Evolutionary conservation across 371 early-diverging fungal genomes (phyloP), one percentile per base, ranked within the genome.

Genomic region (Actinomucor elegans): DNA sequence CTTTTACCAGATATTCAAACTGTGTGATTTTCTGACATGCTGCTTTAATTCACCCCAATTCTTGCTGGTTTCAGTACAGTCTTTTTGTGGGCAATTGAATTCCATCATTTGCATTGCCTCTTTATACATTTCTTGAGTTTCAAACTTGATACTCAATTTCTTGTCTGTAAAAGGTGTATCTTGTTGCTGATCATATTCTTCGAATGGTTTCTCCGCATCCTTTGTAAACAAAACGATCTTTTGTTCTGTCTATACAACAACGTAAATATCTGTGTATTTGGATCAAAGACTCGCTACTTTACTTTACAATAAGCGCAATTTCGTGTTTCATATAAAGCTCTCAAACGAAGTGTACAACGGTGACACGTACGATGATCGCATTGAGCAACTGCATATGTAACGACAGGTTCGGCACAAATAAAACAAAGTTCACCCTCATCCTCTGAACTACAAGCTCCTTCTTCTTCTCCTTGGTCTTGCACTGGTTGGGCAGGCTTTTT

Each of bases 311-410:
- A 83, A 33, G 94, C 85, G 62, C 98, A 98, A 32, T 84, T 79
- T 24, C 80, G 82, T 33, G 80, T 85, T 66, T 92, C 85, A 71
- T 94, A 94, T 8, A 97, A 72, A 12, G 94, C 91, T 42, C 98
- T 79, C 40, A 97, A 60, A 29, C 98, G 83, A 40, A 98, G 75
- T 9, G 87, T 86, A 73, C 98, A 98, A 5, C 87, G 67, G 54
- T 93, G 92, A 73, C 98, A 98, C 3, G 89, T 88, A 15, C 85
- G 79, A 69, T 98, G 98, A 66, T 95, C 90, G 69, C 98, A 98
- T 47, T 78, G 78, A 6, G 93, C 89, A n/a, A 98, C 78, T 5
- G 96, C 93, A 64, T 81, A 92, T 48, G 79, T 88, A 17, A 64
- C 69, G 14, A 94, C 81, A 3, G 86, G 83, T 33, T 94, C 92